Evolutionary conservation across 2,329 filamentous ascomycete species (phyloP).

Genomic region (Clarireedia hainanense): DNA sequence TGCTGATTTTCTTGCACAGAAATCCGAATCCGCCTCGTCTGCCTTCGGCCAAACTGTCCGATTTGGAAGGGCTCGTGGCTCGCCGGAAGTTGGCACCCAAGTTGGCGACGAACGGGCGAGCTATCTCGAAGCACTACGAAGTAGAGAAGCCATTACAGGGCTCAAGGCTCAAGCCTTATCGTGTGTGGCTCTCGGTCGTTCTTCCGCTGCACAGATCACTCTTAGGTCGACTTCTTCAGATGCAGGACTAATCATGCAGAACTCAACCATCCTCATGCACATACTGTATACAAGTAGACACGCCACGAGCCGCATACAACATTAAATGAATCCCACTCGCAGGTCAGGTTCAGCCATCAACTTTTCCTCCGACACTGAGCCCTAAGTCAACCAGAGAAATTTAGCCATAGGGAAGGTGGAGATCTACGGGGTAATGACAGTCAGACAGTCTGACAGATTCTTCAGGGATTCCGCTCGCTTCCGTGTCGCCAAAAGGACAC

Average conservation of each 20-base stretch:
- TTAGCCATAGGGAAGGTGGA: no score
- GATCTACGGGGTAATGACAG: no score
- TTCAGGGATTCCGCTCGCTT: background rate
- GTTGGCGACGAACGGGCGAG: background rate
- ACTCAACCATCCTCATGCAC: background rate
- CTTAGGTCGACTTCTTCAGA: constrained; percentile 5
- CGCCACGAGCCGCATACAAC: constrained; percentile 5
- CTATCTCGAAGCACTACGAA: background rate
- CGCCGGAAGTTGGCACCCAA: background rate
- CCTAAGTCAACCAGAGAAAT: no score
- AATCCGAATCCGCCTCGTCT: background rate
- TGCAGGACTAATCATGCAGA: constrained; percentile 5
- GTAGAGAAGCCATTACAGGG: background rate
- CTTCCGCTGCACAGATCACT: constrained; percentile 9
- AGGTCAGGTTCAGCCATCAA: background rate
- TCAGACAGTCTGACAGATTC: background rate
- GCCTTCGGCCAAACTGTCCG: background rate
- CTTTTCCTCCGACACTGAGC: background rate
- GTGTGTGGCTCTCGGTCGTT: background rate
- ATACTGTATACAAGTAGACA: no score
- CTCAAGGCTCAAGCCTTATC: background rate
- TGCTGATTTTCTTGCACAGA: background rate
- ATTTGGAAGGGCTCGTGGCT: background rate
- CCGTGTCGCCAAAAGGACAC: background rate
- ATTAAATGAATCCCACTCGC: background rate